Base-by-base conservation (phyloP, 2,329 filamentous ascomycete genomes). In the Penicillium freii region DNA sequence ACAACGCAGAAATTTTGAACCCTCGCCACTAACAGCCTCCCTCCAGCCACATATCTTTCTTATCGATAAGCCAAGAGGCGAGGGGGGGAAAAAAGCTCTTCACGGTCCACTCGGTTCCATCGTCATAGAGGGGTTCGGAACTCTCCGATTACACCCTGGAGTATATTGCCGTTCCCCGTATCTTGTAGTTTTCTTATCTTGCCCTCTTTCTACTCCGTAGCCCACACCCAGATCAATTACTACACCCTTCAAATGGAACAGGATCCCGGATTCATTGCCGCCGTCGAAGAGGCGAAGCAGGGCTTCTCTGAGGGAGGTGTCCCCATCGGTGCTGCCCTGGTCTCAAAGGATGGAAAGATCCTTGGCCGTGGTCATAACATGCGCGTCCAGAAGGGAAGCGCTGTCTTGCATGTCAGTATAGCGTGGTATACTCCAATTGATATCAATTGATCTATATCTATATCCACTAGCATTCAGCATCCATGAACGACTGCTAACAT, bases 281-380 rank as follows among this genome's bases (percentile, higher is more conserved):
- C 84, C 38, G 69, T 86, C 17, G 80, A 83, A 60, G 83, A 86
- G 69, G 84, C 84, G 13, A 80, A 77, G 66, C 73, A 79, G 63
- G 81, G 84, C 51, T 76, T 75, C 51, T 72, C 74, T n/a, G 82
- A 86, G 71, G 83, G 83, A 50, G 84, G 83, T 44, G 79, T 86
- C 2, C 83, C 84, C 1, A 80, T 84, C 55, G 84, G 84, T 43
- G 84, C 84, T 43, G 81, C 78, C 57, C 78, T 92, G 27, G 82
- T 92, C n/a, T 82, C 84, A 39, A 82, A 82, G 56, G 83, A 90
- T 64, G 89, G 89, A 59, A 85, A 81, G 61, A 83, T 92, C 40
- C 78, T 92, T 5, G 89, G 89, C 19, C 80, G 82, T 57, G 89
- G 89, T 11, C 89, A 89, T 71, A 92, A 92, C 67, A 85, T 88